These are phyloP conservation scores for Epichloe sp. DNA, from an alignment of 2,329 filamentous ascomycete species.

Conservation along the genomic window DNA sequence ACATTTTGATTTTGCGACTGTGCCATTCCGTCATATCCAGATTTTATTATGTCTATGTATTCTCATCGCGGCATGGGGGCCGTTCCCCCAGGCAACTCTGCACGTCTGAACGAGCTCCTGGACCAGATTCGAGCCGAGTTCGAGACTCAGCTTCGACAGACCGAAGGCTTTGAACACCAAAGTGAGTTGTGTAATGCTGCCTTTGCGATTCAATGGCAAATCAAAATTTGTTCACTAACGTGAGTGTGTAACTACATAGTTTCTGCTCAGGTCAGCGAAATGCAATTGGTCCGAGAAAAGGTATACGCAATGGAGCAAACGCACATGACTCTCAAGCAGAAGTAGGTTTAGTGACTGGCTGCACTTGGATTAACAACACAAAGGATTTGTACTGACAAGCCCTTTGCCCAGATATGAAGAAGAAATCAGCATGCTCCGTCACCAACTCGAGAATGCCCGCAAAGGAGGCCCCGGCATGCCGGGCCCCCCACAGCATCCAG, in stretches of 20 bases:
- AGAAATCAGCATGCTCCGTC: slow-evolving; percentile 71
- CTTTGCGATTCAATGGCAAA: background rate
- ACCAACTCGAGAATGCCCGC: slow-evolving; percentile 70
- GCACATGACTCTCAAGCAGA: slow-evolving; percentile 77
- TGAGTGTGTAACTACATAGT: slow-evolving; percentile 39
- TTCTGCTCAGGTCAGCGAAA: slow-evolving; percentile 80
- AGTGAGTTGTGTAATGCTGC: slow-evolving; percentile 48
- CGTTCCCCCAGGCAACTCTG: slow-evolving; percentile 43
- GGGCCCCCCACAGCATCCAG: slow-evolving; percentile 62
- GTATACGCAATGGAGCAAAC: slow-evolving; percentile 87
- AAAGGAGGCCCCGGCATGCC: slow-evolving; percentile 48
- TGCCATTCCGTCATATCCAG: background rate
- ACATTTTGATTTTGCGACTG: background rate
- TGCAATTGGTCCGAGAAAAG: slow-evolving; percentile 86
- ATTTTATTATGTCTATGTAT: slow-evolving; percentile 60
- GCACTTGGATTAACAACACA: slow-evolving; percentile 2
- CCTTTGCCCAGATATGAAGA: slow-evolving; percentile 68
- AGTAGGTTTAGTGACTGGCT: slow-evolving; percentile 44
- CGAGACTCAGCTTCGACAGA: slow-evolving; percentile 67
- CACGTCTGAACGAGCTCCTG: slow-evolving; percentile 78
- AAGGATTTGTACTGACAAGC: slow-evolving; percentile 4
- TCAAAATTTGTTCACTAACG: background rate
- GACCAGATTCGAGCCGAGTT: slow-evolving; percentile 87
- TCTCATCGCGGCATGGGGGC: slow-evolving; percentile 74
- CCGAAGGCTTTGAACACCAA: slow-evolving; percentile 82